A percentile compares a stretch with the other conserved stretches of the same genome.
Conservation (phyloP, 441 rosid species). For the Viola pubescens region DNA sequence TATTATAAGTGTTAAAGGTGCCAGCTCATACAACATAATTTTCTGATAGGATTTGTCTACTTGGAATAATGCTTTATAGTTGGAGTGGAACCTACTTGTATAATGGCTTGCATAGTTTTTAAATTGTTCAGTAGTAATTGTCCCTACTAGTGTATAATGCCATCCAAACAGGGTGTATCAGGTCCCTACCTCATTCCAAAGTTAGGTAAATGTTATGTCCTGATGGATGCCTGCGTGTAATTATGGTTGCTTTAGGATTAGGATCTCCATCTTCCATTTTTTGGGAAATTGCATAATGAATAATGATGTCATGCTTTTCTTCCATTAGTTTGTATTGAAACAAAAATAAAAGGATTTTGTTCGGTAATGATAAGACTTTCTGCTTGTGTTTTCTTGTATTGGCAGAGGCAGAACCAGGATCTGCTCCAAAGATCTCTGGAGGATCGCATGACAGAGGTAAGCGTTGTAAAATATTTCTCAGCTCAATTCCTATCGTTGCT, state of each 20-base stretch:
- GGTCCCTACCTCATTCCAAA: background rate
- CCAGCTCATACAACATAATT: too few species aligned
- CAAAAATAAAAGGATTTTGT: background rate
- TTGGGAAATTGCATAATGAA: background rate
- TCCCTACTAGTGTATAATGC: background rate
- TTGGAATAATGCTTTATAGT: background rate
- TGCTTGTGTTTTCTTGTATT: background rate
- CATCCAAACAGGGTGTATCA: background rate
- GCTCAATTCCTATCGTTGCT: background rate
- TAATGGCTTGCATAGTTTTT: too few species aligned
- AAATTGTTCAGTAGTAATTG: background rate
- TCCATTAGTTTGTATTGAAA: background rate
- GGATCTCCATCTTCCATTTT: background rate
- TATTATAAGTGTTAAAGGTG: too few species aligned
- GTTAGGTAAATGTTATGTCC: background rate
- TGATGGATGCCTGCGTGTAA: background rate
- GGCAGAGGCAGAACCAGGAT: constrained; percentile 35
- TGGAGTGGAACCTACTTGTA: too few species aligned
- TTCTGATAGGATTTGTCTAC: background rate
- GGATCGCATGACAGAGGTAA: constrained; percentile 73
- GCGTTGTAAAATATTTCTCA: background rate
- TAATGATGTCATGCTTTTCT: background rate
- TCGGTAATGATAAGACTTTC: background rate
- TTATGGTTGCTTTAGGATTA: background rate
- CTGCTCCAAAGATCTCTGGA: constrained; percentile 36